These are phyloP conservation scores for Brassica rapa DNA, from an alignment of 345 rosid genomes.

Conservation along the genomic window DNA sequence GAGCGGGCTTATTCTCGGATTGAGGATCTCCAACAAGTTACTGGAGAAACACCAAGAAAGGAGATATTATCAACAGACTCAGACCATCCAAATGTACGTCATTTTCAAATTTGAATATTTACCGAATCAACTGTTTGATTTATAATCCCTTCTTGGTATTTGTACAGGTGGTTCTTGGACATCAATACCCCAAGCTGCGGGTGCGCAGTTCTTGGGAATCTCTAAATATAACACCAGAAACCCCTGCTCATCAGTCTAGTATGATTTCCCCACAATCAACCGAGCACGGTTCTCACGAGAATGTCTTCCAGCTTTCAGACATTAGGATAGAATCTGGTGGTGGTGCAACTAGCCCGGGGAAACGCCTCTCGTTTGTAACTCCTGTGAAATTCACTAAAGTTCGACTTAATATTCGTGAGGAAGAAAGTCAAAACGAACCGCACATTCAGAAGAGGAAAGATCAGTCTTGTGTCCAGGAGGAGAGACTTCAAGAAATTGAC, in stretches of 20 bases:
- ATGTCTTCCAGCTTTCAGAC: constrained; percentile 54
- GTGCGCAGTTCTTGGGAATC: constrained; percentile 67
- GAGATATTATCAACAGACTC: constrained; percentile 44
- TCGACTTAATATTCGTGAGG: constrained; percentile 31
- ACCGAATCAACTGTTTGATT: constrained; percentile 3
- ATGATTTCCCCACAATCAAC: constrained; percentile 58
- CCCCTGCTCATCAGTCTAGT: constrained; percentile 48
- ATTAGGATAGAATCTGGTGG: constrained; percentile 48
- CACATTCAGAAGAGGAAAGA: constrained; percentile 42
- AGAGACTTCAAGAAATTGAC: constrained; percentile 39
- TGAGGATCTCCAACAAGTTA: constrained; percentile 52
- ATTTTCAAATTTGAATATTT: background rate
- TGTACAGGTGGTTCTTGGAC: constrained; percentile 53
- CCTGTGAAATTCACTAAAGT: constrained; percentile 33
- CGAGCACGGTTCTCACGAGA: constrained; percentile 60
- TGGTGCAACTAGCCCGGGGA: constrained; percentile 39
- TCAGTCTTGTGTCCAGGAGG: constrained; percentile 34
- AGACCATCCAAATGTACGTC: constrained; percentile 33
- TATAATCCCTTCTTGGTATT: constrained; percentile 13
- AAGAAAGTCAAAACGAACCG: constrained; percentile 26
- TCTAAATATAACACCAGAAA: constrained; percentile 45
- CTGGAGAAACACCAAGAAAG: constrained; percentile 39
- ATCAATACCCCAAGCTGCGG: constrained; percentile 69
- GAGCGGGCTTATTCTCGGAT: constrained; percentile 62
- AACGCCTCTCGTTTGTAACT: constrained; percentile 35